phyloP scores from a whole-genome alignment of 2,329 filamentous ascomycete species.

The Thelonectria rubi region DNA sequence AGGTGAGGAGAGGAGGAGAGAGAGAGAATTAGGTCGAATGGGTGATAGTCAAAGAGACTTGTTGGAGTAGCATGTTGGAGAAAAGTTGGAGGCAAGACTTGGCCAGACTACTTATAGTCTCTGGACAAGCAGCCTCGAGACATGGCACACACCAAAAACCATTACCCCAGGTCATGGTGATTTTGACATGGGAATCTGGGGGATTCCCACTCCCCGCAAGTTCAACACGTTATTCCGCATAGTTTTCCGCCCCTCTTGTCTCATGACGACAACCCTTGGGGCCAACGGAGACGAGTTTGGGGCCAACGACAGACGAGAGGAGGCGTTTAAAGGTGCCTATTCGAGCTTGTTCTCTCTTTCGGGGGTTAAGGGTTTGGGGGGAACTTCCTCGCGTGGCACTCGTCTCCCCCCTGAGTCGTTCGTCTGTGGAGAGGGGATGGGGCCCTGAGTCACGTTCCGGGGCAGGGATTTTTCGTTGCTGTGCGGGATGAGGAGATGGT shows the following conservation, averaged over 20 bases:
- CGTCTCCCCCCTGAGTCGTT: conserved; percentile 11
- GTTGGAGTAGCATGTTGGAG: conserved; percentile 13
- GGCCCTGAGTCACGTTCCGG: conserved; percentile 15
- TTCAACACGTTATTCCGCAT: conserved; percentile 9
- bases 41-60: neutral
- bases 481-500: too few species aligned
- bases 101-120: conserved; percentile 26
- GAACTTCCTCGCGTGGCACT: neutral
- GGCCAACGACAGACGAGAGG: too few species aligned
- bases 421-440: conserved; percentile 21
- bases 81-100: conserved; percentile 6
- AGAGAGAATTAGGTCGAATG: neutral
- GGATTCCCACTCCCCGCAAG: conserved; percentile 13
- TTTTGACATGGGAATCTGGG: conserved; percentile 29
- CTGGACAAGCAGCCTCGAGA: too few species aligned
- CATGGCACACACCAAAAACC: neutral
- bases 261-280: conserved; percentile 20
- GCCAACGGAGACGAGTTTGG: too few species aligned
- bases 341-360: conserved; percentile 18
- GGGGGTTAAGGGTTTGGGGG: neutral
- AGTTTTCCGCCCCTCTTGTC: conserved; percentile 7
- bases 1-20: neutral
- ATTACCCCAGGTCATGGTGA: conserved; percentile 25
- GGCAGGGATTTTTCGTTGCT: conserved; percentile 12
- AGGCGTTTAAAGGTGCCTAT: conserved; percentile 33